Percentiles rank a stretch among this genome's conserved stretches.
These are phyloP conservation scores for Naumovozyma castellii DNA, from an alignment of 805 yeast species.

Conservation along the genomic window DNA sequence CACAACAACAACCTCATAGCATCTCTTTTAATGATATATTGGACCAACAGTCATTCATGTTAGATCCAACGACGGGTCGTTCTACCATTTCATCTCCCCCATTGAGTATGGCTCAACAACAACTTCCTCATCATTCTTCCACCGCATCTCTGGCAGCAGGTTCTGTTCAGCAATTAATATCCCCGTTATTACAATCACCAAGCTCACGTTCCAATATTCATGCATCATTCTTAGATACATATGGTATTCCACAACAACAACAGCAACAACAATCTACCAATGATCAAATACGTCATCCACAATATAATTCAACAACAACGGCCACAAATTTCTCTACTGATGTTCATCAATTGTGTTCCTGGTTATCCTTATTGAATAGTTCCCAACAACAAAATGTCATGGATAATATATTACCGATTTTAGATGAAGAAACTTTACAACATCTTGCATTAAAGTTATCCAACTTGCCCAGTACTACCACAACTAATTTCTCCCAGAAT, in stretches of 20 bases:
- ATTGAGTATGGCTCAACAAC: constrained; percentile 1
- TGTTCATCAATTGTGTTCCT: constrained; percentile 39
- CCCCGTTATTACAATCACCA: constrained; percentile 19
- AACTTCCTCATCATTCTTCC: constrained; percentile 6
- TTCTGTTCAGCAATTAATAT: constrained; percentile 17
- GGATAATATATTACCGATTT: constrained; percentile 42
- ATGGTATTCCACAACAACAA: not conserved
- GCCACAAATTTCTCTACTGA: constrained; percentile 39
- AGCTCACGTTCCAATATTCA: not conserved
- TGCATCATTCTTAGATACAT: not conserved
- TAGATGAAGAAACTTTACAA: constrained; percentile 43
- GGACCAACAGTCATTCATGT: constrained; percentile 15
- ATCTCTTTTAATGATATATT: constrained; percentile 18
- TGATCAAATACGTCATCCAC: constrained; percentile 4
- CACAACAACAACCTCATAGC: not conserved
- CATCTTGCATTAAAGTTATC: constrained; percentile 38
- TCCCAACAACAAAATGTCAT: constrained; percentile 44
- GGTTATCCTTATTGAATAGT: constrained; percentile 43
- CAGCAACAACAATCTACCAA: no score
- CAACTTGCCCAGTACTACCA: not conserved
- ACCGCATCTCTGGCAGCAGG: constrained; percentile 18
- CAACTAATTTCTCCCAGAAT: not conserved
- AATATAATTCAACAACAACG: constrained; percentile 4
- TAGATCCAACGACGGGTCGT: constrained; percentile 8
- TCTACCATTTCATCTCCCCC: not conserved